Conservation (phyloP, 305 asterid genomes). For the Fraxinus xanthoxyloides region DNA sequence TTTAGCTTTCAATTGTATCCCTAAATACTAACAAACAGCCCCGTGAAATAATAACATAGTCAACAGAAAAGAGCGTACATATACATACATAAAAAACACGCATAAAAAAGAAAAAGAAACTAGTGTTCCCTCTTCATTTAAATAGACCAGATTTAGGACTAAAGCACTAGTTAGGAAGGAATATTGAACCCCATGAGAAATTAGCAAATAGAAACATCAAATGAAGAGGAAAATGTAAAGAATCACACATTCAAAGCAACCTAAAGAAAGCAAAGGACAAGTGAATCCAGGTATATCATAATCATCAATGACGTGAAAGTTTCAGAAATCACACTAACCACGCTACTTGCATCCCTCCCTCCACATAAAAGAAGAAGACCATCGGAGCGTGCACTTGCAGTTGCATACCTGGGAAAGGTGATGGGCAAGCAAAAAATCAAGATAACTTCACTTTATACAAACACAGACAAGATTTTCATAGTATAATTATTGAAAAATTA, state of each 20-base stretch:
- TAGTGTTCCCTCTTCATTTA: not conserved
- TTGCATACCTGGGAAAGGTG: conserved; percentile 73
- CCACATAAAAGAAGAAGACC: conserved; percentile 99
- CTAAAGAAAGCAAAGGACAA: conserved; percentile 10
- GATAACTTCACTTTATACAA: not conserved
- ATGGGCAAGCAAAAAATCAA: conserved; percentile 8
- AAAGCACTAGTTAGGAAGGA: conserved; percentile 1
- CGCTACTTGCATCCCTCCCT: conserved; percentile 97
- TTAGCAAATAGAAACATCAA: not conserved
- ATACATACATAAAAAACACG: not conserved
- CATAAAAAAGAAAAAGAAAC: not conserved
- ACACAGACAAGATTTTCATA: not conserved
- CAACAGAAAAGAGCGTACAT: not conserved
- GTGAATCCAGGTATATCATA: not conserved
- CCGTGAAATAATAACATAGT: too few species aligned
- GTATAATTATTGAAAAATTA: not conserved
- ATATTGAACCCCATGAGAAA: not conserved
- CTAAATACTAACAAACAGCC: not conserved
- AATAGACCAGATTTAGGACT: conserved; percentile 1
- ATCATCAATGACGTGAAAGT: not conserved
- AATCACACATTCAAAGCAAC: not conserved
- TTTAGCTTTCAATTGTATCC: not conserved
- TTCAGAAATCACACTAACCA: conserved; percentile 54
- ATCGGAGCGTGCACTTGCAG: conserved; percentile 99
- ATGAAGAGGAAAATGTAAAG: conserved; percentile 5